Base-by-base conservation (phyloP, 768 basidiomycete species). In the Trichaptum fuscoviolaceum region DNA sequence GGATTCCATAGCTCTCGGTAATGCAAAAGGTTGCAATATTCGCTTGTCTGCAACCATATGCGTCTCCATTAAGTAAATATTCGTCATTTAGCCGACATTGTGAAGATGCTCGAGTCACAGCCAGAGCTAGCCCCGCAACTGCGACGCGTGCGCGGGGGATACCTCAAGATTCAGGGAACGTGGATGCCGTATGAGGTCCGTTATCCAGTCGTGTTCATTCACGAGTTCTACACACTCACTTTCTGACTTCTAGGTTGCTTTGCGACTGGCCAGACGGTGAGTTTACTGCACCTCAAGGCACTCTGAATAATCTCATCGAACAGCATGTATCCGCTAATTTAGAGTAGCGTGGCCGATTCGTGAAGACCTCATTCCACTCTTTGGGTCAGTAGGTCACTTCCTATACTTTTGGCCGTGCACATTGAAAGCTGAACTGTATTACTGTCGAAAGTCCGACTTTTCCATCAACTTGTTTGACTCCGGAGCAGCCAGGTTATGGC, bases 181-280 rank as follows among this genome's bases (percentile, higher is more conserved):
- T 95, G 93, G 93, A 91, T 95, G 88, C 93, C 93, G 35, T 95
- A 91, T 77, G 93, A 92, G 82, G 90, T 90, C 70, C 68, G 83
- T 74, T n/a, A 57, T 57, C 35, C 35, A 12, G 42, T 27, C 62
- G 36, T 57, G 17, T 66, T 34, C 35, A 30, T 65, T 58, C 63
- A 42, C 36, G 15, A n/a, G 57, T 68, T 69, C 18, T 64, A 66
- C 63, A 42, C 57, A 65, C 69, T 71, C 68, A 66, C 24, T 65
- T 42, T 52, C 64, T 30, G 57, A 25, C 65, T 61, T 63, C 18
- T 71, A 95, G 89, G 88, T 92, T 65, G 92, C 93, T 15, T 83
- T 93, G 66, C 84, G 87, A 65, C 78, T 94, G 57, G 88, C 92
- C 66, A 85, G 93, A 72, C 85, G 92, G 92, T 93, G 68, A 66